Percentiles rank a stretch among this genome's conserved stretches.
Evolutionary conservation across 371 early-diverging fungal genomes (phyloP).

Genomic region (Chytridium lagenaria): DNA sequence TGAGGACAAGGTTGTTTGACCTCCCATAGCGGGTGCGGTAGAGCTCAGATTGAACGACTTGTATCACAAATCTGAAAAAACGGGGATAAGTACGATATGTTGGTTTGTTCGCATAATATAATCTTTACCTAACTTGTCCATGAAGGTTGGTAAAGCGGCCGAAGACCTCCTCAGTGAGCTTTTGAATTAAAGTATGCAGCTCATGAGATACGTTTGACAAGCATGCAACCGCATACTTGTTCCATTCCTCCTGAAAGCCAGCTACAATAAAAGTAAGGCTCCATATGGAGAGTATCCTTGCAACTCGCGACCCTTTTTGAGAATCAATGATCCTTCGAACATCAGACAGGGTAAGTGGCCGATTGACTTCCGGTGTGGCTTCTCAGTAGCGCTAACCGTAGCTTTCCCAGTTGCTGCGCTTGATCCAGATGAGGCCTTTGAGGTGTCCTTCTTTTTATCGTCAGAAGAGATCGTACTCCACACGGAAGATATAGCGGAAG

Average conservation of each 20-base stretch:
- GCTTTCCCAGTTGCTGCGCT: too few relatives aligned
- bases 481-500: constrained; percentile 38
- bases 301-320: constrained; percentile 49
- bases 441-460: constrained; percentile 21
- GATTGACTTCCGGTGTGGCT: constrained; percentile 18
- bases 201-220: constrained; percentile 43
- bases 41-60: constrained; percentile 46
- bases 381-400: too few relatives aligned
- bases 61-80: constrained; percentile 38
- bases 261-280: constrained; percentile 44
- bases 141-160: constrained; percentile 47
- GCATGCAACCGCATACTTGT: constrained; percentile 35
- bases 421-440: not conserved
- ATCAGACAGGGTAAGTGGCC: constrained; percentile 40
- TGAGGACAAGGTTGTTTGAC: constrained; percentile 36
- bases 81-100: not conserved
- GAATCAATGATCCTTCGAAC: constrained; percentile 43
- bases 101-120: not conserved
- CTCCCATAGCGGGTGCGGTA: constrained; percentile 38
- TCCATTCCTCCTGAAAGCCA: constrained; percentile 48
- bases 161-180: constrained; percentile 50
- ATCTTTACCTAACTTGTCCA: constrained; percentile 42
- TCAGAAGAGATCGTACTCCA: constrained; percentile 12
- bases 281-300: constrained; percentile 43
- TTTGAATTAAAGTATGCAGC: constrained; percentile 34